phyloP scores from a whole-genome alignment of 1,284 basidiomycete genomes.

The Xerocomus nothofagi region DNA sequence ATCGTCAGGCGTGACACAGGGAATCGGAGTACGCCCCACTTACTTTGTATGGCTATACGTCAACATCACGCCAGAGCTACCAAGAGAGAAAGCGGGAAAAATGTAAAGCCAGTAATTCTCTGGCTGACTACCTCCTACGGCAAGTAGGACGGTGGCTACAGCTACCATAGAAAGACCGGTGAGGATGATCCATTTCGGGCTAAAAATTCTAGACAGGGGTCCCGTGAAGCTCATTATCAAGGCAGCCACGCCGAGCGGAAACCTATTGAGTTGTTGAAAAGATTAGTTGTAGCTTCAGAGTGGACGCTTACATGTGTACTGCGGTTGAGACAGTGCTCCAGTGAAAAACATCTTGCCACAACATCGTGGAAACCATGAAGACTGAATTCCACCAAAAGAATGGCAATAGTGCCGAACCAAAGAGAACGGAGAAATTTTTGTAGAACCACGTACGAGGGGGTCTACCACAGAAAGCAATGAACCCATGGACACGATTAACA shows the following conservation, averaged over 20 bases:
- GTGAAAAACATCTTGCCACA: constrained; percentile 40
- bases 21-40: constrained; percentile 13
- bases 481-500: background rate
- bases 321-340: constrained; percentile 37
- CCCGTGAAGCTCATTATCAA: constrained; percentile 42
- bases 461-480: constrained; percentile 21
- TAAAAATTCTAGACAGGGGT: constrained; percentile 37
- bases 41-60: constrained; percentile 40
- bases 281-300: background rate
- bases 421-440: constrained; percentile 42
- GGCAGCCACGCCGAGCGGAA: constrained; percentile 43
- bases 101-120: constrained; percentile 47
- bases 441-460: constrained; percentile 42
- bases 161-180: constrained; percentile 40
- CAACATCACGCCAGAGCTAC: constrained; percentile 41
- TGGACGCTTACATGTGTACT: constrained; percentile 33
- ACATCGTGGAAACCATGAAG: constrained; percentile 32
- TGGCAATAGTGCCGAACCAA: constrained; percentile 38
- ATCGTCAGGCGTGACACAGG: background rate
- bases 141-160: constrained; percentile 44
- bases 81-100: constrained; percentile 51
- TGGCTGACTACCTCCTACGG: constrained; percentile 39
- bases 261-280: constrained; percentile 31
- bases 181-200: constrained; percentile 47
- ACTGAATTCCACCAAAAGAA: constrained; percentile 40